Percentiles rank a stretch among this genome's conserved stretches.
Evolutionary conservation across 2,329 filamentous ascomycete genomes (phyloP).

Genomic region (Plectosphaerella plurivora): DNA sequence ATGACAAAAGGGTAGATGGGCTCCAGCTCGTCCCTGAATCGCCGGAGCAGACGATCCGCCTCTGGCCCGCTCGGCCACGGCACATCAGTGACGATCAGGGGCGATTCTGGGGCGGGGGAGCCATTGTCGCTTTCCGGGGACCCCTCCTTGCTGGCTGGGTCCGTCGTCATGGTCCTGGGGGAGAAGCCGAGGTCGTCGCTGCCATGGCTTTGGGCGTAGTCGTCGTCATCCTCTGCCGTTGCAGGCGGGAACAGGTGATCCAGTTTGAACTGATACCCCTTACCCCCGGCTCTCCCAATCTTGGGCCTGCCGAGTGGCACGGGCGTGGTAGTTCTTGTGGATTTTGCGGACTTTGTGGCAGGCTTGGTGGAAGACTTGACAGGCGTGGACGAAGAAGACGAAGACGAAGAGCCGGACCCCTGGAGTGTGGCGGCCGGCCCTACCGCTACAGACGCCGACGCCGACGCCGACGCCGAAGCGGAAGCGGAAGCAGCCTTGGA

Average conservation of each 20-base stretch:
- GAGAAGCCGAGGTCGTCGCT: no score
- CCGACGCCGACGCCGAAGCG: neutral
- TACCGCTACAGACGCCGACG: neutral
- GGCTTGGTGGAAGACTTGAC: no score
- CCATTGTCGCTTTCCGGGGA: neutral
- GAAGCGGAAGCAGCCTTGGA: slow-evolving; percentile 2
- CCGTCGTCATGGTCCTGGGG: no score
- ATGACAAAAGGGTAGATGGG: slow-evolving; percentile 41
- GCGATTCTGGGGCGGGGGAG: slow-evolving; percentile 20
- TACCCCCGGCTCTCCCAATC: no score
- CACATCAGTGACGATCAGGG: slow-evolving; percentile 12
- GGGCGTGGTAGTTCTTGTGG: no score
- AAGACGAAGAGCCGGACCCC: neutral
- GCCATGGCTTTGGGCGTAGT: no score
- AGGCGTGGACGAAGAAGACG: neutral
- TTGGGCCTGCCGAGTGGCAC: no score
- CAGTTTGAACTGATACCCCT: slow-evolving; percentile 15
- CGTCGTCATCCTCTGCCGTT: no score
- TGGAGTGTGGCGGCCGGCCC: neutral
- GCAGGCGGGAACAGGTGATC: slow-evolving; percentile 30
- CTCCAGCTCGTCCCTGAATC: slow-evolving; percentile 27
- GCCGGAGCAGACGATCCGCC: slow-evolving; percentile 31
- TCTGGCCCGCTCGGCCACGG: slow-evolving; percentile 38
- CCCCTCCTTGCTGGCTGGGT: neutral
- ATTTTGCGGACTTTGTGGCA: no score